phyloP scores from a whole-genome alignment of 2,329 filamentous ascomycete species.

The Stenocarpella maydis region DNA sequence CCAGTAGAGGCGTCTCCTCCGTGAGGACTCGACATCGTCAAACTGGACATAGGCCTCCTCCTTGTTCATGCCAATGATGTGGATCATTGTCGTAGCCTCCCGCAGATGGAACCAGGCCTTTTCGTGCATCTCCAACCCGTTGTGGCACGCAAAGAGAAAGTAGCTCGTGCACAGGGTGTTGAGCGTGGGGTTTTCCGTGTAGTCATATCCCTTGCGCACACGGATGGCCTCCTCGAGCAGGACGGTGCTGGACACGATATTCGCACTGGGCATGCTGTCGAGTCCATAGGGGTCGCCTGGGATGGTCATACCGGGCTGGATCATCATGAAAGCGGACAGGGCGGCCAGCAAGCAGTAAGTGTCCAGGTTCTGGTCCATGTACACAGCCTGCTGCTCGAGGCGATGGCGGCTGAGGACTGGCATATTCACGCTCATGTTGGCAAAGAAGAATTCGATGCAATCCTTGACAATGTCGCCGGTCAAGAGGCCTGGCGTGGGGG shows the following conservation, averaged over 20 bases:
- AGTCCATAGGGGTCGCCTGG: constrained; percentile 65
- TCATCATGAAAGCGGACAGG: constrained; percentile 73
- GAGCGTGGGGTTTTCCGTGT: constrained; percentile 62
- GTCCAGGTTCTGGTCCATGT: constrained; percentile 69
- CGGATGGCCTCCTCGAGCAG: constrained; percentile 73
- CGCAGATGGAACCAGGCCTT: constrained; percentile 82
- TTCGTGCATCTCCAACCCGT: constrained; percentile 75
- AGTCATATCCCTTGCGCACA: constrained; percentile 70
- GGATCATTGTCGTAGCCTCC: constrained; percentile 76
- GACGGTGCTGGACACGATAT: constrained; percentile 70
- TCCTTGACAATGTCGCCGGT: constrained; percentile 70
- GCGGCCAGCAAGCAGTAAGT: constrained; percentile 71
- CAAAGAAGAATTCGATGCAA: constrained; percentile 74
- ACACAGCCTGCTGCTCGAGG: constrained; percentile 65
- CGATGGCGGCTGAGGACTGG: constrained; percentile 68
- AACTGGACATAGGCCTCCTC: constrained; percentile 69
- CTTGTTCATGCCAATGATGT: constrained; percentile 67
- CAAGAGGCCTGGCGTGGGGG: constrained; percentile 67
- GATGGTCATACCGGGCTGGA: constrained; percentile 73
- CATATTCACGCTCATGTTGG: constrained; percentile 70
- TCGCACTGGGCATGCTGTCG: constrained; percentile 65
- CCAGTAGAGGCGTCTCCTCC: constrained; percentile 76
- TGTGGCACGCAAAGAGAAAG: constrained; percentile 78
- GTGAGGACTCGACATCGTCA: constrained; percentile 66
- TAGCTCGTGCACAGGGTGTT: constrained; percentile 76